phyloP scores from a whole-genome alignment of 108 stramenopile genomes.

The Skeletonema grethae region DNA sequence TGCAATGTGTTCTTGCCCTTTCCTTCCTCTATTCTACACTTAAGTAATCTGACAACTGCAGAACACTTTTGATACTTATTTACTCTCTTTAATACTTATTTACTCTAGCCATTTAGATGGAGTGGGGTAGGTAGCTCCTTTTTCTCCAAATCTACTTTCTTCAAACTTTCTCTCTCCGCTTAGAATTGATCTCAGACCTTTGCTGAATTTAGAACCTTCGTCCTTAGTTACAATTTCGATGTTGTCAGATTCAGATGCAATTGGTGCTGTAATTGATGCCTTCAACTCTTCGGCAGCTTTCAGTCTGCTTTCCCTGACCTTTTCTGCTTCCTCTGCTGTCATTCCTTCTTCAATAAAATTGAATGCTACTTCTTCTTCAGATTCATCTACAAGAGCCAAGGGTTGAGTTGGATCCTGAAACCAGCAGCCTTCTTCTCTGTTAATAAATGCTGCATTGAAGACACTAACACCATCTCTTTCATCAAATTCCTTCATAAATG shows the following conservation, averaged over 20 bases:
- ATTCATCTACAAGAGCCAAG: neutral
- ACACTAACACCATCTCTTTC: constrained; percentile 61
- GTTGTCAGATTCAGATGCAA: neutral
- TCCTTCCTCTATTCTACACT: too few relatives aligned
- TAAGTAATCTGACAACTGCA: too few relatives aligned
- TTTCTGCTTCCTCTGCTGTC: constrained; percentile 7
- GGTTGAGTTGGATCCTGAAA: constrained; percentile 22
- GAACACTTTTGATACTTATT: too few relatives aligned
- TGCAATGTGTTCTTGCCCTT: too few relatives aligned
- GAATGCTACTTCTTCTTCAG: neutral
- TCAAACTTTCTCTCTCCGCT: neutral
- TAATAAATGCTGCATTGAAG: constrained; percentile 69
- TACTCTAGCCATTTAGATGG: constrained; percentile 5
- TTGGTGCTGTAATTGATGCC: neutral
- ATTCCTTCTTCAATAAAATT: neutral
- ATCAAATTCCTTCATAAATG: constrained; percentile 64
- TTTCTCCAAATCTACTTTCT: neutral
- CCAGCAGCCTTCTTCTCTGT: constrained; percentile 41
- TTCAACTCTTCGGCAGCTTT: neutral
- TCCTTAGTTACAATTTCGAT: neutral
- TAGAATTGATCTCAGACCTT: neutral
- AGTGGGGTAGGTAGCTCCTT: neutral
- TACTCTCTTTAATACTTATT: too few relatives aligned
- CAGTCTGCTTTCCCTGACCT: neutral
- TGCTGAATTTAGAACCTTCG: neutral